phyloP scores from a whole-genome alignment of 2,329 filamentous ascomycete species.

The Exophiala mesophila region DNA sequence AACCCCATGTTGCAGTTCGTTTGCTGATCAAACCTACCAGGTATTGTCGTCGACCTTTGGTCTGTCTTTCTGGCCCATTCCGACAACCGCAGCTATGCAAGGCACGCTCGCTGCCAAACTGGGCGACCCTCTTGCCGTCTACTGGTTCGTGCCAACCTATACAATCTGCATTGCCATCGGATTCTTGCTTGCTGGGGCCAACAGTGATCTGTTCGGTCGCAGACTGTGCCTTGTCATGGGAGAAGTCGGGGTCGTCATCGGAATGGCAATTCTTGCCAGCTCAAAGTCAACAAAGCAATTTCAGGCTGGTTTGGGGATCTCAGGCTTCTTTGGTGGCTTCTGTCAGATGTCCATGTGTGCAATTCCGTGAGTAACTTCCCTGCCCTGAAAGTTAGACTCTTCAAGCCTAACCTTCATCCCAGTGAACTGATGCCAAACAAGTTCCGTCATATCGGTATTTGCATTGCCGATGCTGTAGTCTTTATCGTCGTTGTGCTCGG shows the following conservation, averaged over 20 bases:
- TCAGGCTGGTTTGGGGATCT: conserved; percentile 36
- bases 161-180: conserved; percentile 11
- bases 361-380: not conserved
- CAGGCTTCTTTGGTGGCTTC: conserved; percentile 43
- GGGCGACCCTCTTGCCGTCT: conserved; percentile 2
- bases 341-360: conserved; percentile 30
- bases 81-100: conserved; percentile 11
- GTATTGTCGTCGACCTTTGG: conserved; percentile 15
- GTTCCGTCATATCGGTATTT: conserved; percentile 43
- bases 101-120: conserved; percentile 8
- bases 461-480: conserved; percentile 40
- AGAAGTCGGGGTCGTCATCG: conserved; percentile 29
- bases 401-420: conserved; percentile 37
- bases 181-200: conserved; percentile 25
- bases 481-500: conserved; percentile 45
- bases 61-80: conserved; percentile 17
- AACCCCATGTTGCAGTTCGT: not conserved
- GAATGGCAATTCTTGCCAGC: conserved; percentile 29
- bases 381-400: too few species aligned
- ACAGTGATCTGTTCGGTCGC: conserved; percentile 46
- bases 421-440: conserved; percentile 44
- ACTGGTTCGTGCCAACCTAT: conserved; percentile 14
- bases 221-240: conserved; percentile 44
- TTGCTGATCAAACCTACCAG: conserved; percentile 1
- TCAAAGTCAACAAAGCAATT: conserved; percentile 37